A percentile compares a stretch with the other conserved stretches of the same genome.
phyloP scores from a whole-genome alignment of 305 asterid genomes.

The Plantago rigida region DNA sequence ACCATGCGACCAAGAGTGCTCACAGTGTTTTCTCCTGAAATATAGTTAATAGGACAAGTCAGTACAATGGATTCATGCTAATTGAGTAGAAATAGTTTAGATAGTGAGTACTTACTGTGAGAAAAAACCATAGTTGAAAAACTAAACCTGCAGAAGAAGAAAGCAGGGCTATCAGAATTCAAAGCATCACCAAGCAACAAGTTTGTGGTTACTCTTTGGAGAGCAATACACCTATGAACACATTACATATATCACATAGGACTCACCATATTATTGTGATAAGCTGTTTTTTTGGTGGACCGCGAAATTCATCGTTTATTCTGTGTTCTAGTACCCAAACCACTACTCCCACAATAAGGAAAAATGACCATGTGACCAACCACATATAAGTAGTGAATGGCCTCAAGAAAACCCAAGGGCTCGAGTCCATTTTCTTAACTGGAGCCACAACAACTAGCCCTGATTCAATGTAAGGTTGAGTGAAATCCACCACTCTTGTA shows the following conservation, averaged over 20 bases:
- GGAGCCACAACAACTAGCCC: conserved; percentile 71
- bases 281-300: conserved; percentile 60
- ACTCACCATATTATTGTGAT: conserved; percentile 66
- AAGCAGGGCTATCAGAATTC: conserved; percentile 20
- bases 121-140: conserved; percentile 77
- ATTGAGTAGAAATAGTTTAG: background rate
- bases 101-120: conserved; percentile 50
- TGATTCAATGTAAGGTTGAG: conserved; percentile 72
- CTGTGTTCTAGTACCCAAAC: conserved; percentile 78
- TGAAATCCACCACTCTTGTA: conserved; percentile 64
- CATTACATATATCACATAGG: background rate
- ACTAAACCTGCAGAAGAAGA: conserved; percentile 67
- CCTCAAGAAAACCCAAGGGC: conserved; percentile 66
- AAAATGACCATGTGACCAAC: conserved; percentile 53
- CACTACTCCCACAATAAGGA: conserved; percentile 52
- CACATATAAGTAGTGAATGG: conserved; percentile 72
- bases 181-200: conserved; percentile 15
- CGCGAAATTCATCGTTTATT: conserved; percentile 72
- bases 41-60: background rate
- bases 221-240: background rate
- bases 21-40: conserved; percentile 66
- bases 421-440: conserved; percentile 38
- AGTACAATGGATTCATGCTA: conserved; percentile 12
- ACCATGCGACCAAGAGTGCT: conserved; percentile 72
- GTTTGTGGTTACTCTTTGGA: background rate